Percentiles rank a stretch among this genome's conserved stretches.
Conservation (phyloP, 768 basidiomycete species). For the Termitomyces bulborhizus region DNA sequence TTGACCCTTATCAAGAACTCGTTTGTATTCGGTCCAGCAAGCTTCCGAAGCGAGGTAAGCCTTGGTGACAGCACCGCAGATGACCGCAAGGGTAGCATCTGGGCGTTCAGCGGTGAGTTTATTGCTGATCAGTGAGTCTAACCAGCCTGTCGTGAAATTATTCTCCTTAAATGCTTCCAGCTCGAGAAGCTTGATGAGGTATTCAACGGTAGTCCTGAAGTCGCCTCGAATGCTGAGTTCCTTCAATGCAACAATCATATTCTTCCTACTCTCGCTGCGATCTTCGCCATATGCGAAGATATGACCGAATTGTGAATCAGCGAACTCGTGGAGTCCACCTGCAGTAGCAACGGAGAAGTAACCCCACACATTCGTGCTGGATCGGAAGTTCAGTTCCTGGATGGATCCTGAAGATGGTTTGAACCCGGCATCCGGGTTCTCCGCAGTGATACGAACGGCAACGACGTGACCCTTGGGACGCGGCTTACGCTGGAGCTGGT, state of each 20-base stretch:
- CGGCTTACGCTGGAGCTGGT: slow-evolving; percentile 88
- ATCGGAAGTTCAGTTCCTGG: slow-evolving; percentile 99
- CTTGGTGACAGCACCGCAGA: slow-evolving; percentile 95
- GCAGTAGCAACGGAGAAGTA: slow-evolving; percentile 97
- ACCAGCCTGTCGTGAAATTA: slow-evolving; percentile 97
- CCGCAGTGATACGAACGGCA: slow-evolving; percentile 97
- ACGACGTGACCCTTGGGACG: slow-evolving; percentile 97
- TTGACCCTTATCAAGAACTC: slow-evolving; percentile 96
- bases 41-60: slow-evolving; percentile 86
- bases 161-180: slow-evolving; percentile 96
- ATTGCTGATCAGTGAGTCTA: slow-evolving; percentile 94
- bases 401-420: slow-evolving; percentile 96
- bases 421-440: slow-evolving; percentile 99
- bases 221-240: slow-evolving; percentile 98
- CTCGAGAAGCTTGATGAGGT: slow-evolving; percentile 96
- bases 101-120: slow-evolving; percentile 97
- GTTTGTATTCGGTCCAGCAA: slow-evolving; percentile 90
- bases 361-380: slow-evolving; percentile 99
- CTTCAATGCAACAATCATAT: slow-evolving; percentile 99
- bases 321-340: slow-evolving; percentile 97
- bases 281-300: slow-evolving; percentile 99
- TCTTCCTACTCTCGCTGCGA: slow-evolving; percentile 91
- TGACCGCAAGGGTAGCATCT: slow-evolving; percentile 85
- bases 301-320: slow-evolving; percentile 98
- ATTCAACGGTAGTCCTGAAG: slow-evolving; percentile 98